These are phyloP conservation scores for Boletus subparvulus DNA, from an alignment of 768 basidiomycete species.

Conservation along the genomic window DNA sequence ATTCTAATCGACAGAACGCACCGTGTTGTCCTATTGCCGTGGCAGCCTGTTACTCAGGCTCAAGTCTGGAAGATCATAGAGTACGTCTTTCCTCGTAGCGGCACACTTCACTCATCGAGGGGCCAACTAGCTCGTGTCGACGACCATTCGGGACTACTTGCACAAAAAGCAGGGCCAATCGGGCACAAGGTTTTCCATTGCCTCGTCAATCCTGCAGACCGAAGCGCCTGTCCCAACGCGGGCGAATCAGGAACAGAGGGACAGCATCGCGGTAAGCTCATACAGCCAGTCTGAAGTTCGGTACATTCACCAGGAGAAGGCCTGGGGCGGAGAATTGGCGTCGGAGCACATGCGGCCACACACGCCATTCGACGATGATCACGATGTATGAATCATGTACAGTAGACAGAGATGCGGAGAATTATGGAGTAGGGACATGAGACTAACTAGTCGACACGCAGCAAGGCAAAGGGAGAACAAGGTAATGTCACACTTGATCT, in stretches of 20 bases:
- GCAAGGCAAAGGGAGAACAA: neutral
- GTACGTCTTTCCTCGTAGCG: constrained; percentile 42
- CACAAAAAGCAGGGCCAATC: constrained; percentile 47
- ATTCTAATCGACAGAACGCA: constrained; percentile 53
- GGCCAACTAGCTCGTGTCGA: constrained; percentile 54
- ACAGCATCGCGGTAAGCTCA: constrained; percentile 30
- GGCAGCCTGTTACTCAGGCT: constrained; percentile 78
- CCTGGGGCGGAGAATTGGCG: constrained; percentile 36
- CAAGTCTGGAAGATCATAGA: constrained; percentile 75
- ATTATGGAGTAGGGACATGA: neutral
- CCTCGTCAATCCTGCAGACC: constrained; percentile 27
- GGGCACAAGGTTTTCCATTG: constrained; percentile 20
- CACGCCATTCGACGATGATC: constrained; percentile 42
- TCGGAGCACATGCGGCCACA: constrained; percentile 38
- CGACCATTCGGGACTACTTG: constrained; percentile 67
- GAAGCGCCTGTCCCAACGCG: constrained; percentile 31
- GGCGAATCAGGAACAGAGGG: constrained; percentile 31
- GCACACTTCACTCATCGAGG: constrained; percentile 2
- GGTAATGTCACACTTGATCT: constrained; percentile 18
- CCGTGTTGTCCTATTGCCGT: constrained; percentile 82
- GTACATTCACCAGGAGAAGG: constrained; percentile 31
- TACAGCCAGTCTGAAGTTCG: constrained; percentile 26
- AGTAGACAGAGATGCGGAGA: constrained; percentile 1
- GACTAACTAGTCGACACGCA: constrained; percentile 3
- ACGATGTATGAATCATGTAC: constrained; percentile 32